Evolutionary conservation across 352 stramenopile species (phyloP), one percentile per base, ranked within the genome.

Genomic region (Pythium guiyangense): DNA sequence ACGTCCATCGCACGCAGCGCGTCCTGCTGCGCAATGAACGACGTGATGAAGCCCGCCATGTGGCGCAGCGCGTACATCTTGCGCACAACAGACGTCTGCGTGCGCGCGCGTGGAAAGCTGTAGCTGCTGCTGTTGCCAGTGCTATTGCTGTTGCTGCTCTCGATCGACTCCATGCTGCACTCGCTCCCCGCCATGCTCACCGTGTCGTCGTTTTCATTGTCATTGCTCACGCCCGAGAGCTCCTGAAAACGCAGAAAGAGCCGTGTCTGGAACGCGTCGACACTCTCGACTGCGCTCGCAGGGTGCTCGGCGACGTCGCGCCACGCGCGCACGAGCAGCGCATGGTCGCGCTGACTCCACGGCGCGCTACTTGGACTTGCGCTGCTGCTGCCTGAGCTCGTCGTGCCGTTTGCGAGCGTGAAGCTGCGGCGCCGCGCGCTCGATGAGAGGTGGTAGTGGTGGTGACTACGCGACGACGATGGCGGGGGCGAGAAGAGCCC

Each of bases 251-350:
- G 55, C 48, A 55, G 39, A 14, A 61, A 54, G 25, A 61, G 55
- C 2, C 55, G 55, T 37, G 55, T 61, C 48, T 61, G 55, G 55
- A 61, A 61, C 37, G 55, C 55, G 4, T 61, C 55, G 22, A 61
- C 55, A 18, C 46, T 61, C 47, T 61, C 55, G 46, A 39, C 37
- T 20, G 40, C 55, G 10, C 25, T 40, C 46, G 46, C 17, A 1
- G 55, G 25, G 47, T 61, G 46, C 46, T 61, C 29, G 1, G 49
- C 55, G 25, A 61, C 37, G 27, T 61, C 55, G 47, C 49, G 47
- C 55, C 55, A 61, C 9, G 55, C 55, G 8, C 37, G 47, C 35
- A 61, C 55, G 26, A 61, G 55, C 37, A 50, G 47, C 15, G 55
- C 37, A 2, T 39, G 48, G 37, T 61, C 55, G 18, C 49, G 40